Evolutionary conservation across 495 filamentous ascomycete species (phyloP).

Genomic region (Parathielavia appendiculata): DNA sequence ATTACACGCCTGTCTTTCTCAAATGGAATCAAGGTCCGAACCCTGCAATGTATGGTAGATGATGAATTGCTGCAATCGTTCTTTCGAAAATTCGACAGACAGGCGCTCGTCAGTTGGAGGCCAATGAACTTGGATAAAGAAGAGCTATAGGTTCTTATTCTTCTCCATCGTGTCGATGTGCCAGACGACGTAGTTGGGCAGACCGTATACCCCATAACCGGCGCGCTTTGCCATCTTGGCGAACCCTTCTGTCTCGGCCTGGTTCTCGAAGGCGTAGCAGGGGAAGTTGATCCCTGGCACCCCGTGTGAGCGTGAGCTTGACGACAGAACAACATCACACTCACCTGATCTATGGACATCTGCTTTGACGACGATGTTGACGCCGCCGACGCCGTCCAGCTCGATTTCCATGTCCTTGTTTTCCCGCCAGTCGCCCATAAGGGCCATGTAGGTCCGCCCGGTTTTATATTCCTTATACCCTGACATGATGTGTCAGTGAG

Average conservation of each 20-base stretch:
- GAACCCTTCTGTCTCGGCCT: slow-evolving; percentile 97
- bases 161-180: slow-evolving; percentile 99
- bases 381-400: slow-evolving; percentile 93
- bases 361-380: slow-evolving; percentile 95
- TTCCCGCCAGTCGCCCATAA: slow-evolving; percentile 84
- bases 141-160: slow-evolving; percentile 61
- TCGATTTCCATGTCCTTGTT: slow-evolving; percentile 87
- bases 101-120: neutral
- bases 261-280: slow-evolving; percentile 95
- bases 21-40: neutral
- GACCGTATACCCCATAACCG: slow-evolving; percentile 83
- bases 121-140: neutral
- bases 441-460: slow-evolving; percentile 76
- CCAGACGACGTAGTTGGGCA: slow-evolving; percentile 98
- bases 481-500: slow-evolving; percentile 27
- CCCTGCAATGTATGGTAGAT: slow-evolving; percentile 32
- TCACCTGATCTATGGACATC: slow-evolving; percentile 92
- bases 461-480: slow-evolving; percentile 92
- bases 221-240: slow-evolving; percentile 98
- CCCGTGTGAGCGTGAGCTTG: neutral
- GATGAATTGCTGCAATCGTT: neutral
- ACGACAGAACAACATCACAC: slow-evolving; percentile 12
- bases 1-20: slow-evolving; percentile 20
- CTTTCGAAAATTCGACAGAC: neutral
- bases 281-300: slow-evolving; percentile 88